phyloP scores from a whole-genome alignment of 225 moss, liverwort and hornwort genomes.

The Rhytidiadelphus loreus region DNA sequence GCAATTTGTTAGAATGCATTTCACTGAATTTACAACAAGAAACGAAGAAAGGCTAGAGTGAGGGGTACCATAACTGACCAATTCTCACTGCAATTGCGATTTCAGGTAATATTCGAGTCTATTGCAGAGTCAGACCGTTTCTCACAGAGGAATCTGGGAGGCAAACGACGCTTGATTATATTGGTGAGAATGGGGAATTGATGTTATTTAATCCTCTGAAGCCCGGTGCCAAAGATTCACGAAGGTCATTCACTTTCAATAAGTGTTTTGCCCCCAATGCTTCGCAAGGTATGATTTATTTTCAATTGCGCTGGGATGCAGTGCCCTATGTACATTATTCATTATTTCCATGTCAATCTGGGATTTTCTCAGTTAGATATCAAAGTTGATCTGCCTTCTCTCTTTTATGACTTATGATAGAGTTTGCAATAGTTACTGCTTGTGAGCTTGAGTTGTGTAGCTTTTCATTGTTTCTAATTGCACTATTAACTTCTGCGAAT shows the following conservation, averaged over 20 bases:
- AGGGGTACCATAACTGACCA: too few relatives aligned
- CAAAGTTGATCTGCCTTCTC: not conserved
- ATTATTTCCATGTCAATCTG: not conserved
- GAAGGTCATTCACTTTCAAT: conserved; percentile 45
- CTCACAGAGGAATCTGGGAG: conserved; percentile 35
- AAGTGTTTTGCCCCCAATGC: conserved; percentile 42
- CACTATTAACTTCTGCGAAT: not conserved
- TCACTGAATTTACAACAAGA: not conserved
- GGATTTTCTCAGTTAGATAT: not conserved
- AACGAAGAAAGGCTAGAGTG: not conserved
- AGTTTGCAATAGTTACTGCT: not conserved
- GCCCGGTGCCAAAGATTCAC: conserved; percentile 45
- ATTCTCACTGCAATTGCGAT: not conserved
- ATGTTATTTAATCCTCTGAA: conserved; percentile 40
- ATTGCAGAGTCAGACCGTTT: conserved; percentile 55
- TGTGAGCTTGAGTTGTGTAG: not conserved
- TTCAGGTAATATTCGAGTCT: conserved; percentile 55
- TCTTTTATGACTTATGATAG: not conserved
- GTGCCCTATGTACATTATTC: not conserved
- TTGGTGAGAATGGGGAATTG: conserved; percentile 57
- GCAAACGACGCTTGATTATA: conserved; percentile 47
- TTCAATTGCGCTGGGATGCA: not conserved
- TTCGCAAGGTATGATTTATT: conserved; percentile 33
- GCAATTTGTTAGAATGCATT: not conserved
- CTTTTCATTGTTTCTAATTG: not conserved